These are phyloP conservation scores for Kodamaea fukazawae DNA, from an alignment of 805 yeast species.

Conservation along the genomic window DNA sequence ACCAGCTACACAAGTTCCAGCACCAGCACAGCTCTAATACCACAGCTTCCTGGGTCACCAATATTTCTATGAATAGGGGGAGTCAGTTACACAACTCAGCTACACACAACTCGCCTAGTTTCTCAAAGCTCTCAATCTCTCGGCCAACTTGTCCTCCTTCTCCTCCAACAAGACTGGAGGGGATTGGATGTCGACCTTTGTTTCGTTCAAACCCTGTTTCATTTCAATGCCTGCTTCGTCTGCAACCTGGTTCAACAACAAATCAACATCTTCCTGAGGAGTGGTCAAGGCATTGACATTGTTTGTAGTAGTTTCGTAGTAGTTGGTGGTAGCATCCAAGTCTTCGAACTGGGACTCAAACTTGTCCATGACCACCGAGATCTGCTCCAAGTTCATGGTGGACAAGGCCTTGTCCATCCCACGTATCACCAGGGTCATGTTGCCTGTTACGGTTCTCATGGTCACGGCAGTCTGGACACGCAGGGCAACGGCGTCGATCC, in stretches of 20 bases:
- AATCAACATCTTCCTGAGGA: slow-evolving; percentile 94
- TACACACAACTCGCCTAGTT: slow-evolving; percentile 17
- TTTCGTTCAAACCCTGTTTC: slow-evolving; percentile 75
- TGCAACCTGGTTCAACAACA: slow-evolving; percentile 85
- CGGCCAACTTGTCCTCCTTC: slow-evolving; percentile 84
- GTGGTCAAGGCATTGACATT: slow-evolving; percentile 85
- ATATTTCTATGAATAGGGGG: no score
- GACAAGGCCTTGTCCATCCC: slow-evolving; percentile 97
- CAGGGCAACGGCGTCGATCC: slow-evolving; percentile 94
- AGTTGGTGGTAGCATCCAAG: slow-evolving; percentile 87
- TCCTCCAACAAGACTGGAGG: slow-evolving; percentile 54
- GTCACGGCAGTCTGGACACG: slow-evolving; percentile 97
- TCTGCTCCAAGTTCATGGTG: slow-evolving; percentile 90
- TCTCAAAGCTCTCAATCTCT: slow-evolving; percentile 83
- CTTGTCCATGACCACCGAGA: slow-evolving; percentile 94
- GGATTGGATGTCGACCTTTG: slow-evolving; percentile 47
- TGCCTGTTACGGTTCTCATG: slow-evolving; percentile 91
- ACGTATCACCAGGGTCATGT: slow-evolving; percentile 87
- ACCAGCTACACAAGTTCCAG: no score
- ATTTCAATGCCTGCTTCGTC: slow-evolving; percentile 96
- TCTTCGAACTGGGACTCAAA: slow-evolving; percentile 96
- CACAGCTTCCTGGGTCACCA: no score
- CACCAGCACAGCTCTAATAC: no score
- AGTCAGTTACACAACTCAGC: no score
- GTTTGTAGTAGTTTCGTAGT: slow-evolving; percentile 87